Percentiles rank a stretch among this genome's conserved stretches.
phyloP scores from a whole-genome alignment of 2,329 filamentous ascomycete genomes.

The Aspergillus aculeatinus region DNA sequence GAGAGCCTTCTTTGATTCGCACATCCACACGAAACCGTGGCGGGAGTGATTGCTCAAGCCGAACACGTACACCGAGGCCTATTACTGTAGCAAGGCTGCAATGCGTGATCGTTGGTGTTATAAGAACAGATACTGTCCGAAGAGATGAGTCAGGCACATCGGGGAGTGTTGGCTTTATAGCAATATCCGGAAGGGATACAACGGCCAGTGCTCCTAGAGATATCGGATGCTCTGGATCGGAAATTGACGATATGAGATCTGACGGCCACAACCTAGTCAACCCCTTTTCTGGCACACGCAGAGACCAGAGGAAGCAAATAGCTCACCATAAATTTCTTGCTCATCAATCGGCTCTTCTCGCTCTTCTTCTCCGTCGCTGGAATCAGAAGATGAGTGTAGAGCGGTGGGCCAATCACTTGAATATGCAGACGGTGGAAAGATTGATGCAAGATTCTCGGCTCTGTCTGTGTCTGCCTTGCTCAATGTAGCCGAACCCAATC shows the following conservation, averaged over 20 bases:
- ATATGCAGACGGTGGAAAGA: constrained; percentile 52
- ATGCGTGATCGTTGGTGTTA: constrained; percentile 95
- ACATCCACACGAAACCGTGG: constrained; percentile 91
- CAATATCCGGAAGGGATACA: constrained; percentile 92
- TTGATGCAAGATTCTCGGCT: constrained; percentile 51
- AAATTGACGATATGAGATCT: constrained; percentile 94
- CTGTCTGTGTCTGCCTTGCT: constrained; percentile 42
- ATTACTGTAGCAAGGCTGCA: constrained; percentile 96
- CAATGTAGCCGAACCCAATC: constrained; percentile 50
- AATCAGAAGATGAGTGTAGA: constrained; percentile 35
- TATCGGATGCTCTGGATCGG: constrained; percentile 93
- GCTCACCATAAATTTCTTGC: constrained; percentile 87
- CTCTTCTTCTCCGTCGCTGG: constrained; percentile 57
- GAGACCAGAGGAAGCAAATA: neutral
- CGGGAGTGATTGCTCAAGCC: constrained; percentile 85
- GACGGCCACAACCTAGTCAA: constrained; percentile 1
- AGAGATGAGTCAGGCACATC: constrained; percentile 58
- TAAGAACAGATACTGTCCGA: constrained; percentile 76
- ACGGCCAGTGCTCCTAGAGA: constrained; percentile 91
- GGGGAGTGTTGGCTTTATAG: constrained; percentile 68
- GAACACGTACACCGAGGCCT: constrained; percentile 85
- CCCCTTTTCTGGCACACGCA: neutral
- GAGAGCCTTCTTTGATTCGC: constrained; percentile 92
- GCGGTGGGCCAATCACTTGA: constrained; percentile 49
- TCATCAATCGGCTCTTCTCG: constrained; percentile 84